Conservation (phyloP, 192 early-diverging fungal genomes). For the Dispira simplex region DNA sequence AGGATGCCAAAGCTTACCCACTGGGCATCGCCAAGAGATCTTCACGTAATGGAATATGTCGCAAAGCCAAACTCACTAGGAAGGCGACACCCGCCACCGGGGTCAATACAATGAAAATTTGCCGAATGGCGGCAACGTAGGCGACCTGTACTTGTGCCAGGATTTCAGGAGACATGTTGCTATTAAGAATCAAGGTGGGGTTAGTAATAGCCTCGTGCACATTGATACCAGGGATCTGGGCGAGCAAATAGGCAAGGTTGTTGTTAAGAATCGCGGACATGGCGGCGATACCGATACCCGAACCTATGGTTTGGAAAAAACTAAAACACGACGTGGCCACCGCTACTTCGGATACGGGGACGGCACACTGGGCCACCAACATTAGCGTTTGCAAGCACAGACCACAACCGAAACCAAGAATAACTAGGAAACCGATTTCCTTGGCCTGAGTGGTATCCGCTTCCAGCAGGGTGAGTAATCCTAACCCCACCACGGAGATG, state of each 20-base stretch:
- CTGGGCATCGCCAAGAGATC: not conserved
- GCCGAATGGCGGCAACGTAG: constrained; percentile 36
- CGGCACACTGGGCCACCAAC: constrained; percentile 51
- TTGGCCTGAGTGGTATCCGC: constrained; percentile 25
- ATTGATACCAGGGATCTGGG: constrained; percentile 17
- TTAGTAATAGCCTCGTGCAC: constrained; percentile 24
- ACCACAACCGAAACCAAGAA: constrained; percentile 62
- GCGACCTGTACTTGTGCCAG: constrained; percentile 23
- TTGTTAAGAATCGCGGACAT: constrained; percentile 42
- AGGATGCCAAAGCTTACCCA: not conserved
- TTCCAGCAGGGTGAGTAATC: constrained; percentile 34
- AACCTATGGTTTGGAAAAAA: constrained; percentile 49
- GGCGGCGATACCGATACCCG: constrained; percentile 34
- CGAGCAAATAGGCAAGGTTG: constrained; percentile 20
- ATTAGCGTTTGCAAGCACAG: constrained; percentile 49
- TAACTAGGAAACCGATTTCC: constrained; percentile 43
- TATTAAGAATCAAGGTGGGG: constrained; percentile 15
- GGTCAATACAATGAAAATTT: constrained; percentile 33
- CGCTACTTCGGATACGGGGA: constrained; percentile 39
- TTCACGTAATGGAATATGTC: constrained; percentile 18
- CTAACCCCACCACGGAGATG: constrained; percentile 39
- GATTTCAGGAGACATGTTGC: constrained; percentile 19
- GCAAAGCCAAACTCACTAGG: constrained; percentile 28
- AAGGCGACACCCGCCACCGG: constrained; percentile 32
- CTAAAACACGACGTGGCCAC: constrained; percentile 38